Conservation (phyloP, 352 stramenopile genomes). For the Phytophthora syringae region DNA sequence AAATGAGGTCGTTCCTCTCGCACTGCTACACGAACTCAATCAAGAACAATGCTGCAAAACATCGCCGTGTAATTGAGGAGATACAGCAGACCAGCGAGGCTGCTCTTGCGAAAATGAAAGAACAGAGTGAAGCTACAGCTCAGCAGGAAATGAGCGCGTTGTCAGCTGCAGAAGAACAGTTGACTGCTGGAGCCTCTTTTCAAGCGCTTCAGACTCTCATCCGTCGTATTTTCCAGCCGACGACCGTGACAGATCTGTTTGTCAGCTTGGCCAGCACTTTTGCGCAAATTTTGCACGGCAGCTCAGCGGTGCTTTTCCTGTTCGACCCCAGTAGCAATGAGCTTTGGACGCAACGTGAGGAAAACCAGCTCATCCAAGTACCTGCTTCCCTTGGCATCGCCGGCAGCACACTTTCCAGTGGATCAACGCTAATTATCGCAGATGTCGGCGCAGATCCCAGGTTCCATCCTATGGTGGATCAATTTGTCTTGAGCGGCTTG, state of each 20-base stretch:
- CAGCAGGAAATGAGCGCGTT: constrained; percentile 20
- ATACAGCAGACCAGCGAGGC: constrained; percentile 20
- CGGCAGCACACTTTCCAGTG: constrained; percentile 49
- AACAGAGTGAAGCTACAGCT: constrained; percentile 17
- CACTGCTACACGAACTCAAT: constrained; percentile 27
- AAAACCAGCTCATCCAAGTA: constrained; percentile 51
- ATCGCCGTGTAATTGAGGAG: constrained; percentile 19
- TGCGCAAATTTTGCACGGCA: constrained; percentile 49
- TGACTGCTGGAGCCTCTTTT: constrained; percentile 29
- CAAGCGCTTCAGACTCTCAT: constrained; percentile 58
- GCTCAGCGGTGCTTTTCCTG: constrained; percentile 61
- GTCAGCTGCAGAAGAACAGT: constrained; percentile 30
- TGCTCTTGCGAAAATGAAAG: constrained; percentile 11
- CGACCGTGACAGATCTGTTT: constrained; percentile 54
- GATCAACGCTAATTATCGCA: constrained; percentile 43
- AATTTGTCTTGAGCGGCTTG: constrained; percentile 49
- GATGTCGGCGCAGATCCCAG: constrained; percentile 50
- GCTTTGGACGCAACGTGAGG: constrained; percentile 68
- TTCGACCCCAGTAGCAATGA: constrained; percentile 69
- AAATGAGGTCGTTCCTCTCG: constrained; percentile 48
- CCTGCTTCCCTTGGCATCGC: constrained; percentile 65
- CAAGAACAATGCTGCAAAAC: constrained; percentile 7
- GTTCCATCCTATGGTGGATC: constrained; percentile 74
- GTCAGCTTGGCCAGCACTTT: constrained; percentile 41
- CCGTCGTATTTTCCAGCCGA: constrained; percentile 42